These are phyloP conservation scores for Aspergillus haitiensis DNA, from an alignment of 495 filamentous ascomycete species.

Conservation along the genomic window DNA sequence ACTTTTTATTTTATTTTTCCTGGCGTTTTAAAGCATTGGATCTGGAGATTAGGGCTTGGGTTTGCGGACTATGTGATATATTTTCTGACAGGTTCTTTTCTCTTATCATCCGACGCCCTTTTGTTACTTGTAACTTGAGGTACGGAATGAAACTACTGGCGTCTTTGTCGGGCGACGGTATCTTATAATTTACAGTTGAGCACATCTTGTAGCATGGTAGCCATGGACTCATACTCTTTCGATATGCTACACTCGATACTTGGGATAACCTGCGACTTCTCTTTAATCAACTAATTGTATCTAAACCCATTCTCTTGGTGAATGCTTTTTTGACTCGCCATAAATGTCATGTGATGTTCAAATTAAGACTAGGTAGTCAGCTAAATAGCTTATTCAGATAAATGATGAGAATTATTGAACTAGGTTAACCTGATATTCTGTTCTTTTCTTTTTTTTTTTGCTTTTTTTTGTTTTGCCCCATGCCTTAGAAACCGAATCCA, in stretches of 20 bases:
- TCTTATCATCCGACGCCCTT: conserved; percentile 18
- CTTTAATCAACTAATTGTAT: no score
- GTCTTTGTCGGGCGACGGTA: conserved; percentile 15
- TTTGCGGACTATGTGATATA: conserved; percentile 27
- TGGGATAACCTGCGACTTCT: no score
- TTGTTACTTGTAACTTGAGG: conserved; percentile 23
- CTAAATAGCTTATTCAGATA: no score
- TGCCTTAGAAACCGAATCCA: conserved; percentile 10
- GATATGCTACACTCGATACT: no score
- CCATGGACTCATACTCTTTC: no score
- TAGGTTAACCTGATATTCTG: not conserved
- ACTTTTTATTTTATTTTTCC: conserved; percentile 26
- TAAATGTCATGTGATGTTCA: no score
- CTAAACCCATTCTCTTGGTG: no score
- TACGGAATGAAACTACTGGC: conserved; percentile 26
- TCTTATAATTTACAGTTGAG: conserved; percentile 3
- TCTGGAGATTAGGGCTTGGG: conserved; percentile 37
- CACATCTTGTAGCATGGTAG: not conserved
- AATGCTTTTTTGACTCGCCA: no score
- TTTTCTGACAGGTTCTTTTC: conserved; percentile 20
- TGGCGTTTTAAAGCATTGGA: conserved; percentile 42
- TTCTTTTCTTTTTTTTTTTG: not conserved
- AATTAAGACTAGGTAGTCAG: no score
- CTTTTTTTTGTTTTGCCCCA: not conserved
- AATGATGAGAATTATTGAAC: no score